Evolutionary conservation across 208 protist species (phyloP).

Genomic region (Trypanosomatidae sp.): DNA sequence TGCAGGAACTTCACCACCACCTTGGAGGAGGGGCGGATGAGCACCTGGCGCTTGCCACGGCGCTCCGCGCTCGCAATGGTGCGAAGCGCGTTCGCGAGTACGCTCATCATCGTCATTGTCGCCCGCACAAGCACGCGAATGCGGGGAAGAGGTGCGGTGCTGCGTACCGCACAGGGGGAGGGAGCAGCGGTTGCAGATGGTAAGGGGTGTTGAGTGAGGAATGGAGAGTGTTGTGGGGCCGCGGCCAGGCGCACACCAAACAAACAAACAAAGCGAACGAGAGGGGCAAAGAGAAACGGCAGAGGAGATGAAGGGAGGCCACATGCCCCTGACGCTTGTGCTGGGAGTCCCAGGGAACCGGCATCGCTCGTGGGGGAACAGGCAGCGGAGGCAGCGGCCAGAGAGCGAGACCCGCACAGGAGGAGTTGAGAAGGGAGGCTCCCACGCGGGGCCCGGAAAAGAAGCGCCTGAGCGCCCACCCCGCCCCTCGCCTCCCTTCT

Average conservation of each 20-base stretch:
- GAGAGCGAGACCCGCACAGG: not conserved
- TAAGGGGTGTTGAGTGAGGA: not conserved
- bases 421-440: not conserved
- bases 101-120: slow-evolving; percentile 99
- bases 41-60: slow-evolving; percentile 99
- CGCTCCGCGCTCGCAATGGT: slow-evolving; percentile 99
- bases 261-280: not conserved
- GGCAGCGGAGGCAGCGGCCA: not conserved
- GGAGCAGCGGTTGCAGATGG: not conserved
- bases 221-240: not conserved
- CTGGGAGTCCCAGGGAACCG: not conserved
- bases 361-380: not conserved
- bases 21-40: slow-evolving; percentile 99
- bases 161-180: not conserved
- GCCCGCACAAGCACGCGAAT: slow-evolving; percentile 19
- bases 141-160: slow-evolving; percentile 2
- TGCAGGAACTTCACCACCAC: slow-evolving; percentile 99
- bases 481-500: not conserved
- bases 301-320: not conserved
- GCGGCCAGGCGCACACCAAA: not conserved
- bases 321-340: not conserved
- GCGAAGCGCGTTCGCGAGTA: slow-evolving; percentile 99
- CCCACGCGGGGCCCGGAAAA: not conserved
- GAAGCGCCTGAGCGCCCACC: not conserved
- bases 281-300: not conserved